Percentiles rank a stretch among this genome's conserved stretches.
Evolutionary conservation across 2,329 filamentous ascomycete genomes (phyloP).

Genomic region (Ceratocystis cubensis): DNA sequence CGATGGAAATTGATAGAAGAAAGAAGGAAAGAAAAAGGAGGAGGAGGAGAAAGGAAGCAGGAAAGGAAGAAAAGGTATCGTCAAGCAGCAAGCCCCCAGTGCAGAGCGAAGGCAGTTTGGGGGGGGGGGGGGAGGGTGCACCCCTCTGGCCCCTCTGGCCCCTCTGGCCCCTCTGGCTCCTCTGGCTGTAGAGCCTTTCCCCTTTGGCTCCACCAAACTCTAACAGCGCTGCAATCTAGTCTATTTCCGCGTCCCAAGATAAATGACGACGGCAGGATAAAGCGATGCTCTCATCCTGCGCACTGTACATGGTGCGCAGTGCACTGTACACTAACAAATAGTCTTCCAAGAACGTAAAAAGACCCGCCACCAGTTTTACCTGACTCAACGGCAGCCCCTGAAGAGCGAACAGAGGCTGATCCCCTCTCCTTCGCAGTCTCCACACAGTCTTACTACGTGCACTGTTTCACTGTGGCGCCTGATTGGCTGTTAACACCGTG

Average conservation of each 20-base stretch:
- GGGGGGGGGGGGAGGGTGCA: no score
- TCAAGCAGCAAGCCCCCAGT: neutral
- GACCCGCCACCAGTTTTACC: neutral
- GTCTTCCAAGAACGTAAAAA: neutral
- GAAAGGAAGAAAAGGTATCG: slow-evolving; percentile 13
- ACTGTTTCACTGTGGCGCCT: neutral
- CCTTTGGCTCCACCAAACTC: no score
- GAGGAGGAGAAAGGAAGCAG: neutral
- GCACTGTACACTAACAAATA: neutral
- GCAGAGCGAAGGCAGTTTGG: neutral
- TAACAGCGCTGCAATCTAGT: no score
- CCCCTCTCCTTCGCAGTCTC: neutral
- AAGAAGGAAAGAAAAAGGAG: slow-evolving; percentile 7
- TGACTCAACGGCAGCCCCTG: neutral
- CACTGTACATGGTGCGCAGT: slow-evolving; percentile 7
- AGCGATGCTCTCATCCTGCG: neutral
- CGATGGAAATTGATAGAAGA: slow-evolving; percentile 1
- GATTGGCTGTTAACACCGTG: neutral
- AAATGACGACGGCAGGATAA: slow-evolving; percentile 22
- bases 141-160: no score
- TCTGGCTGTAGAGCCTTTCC: no score
- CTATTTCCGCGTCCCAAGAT: slow-evolving; percentile 23
- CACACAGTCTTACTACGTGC: neutral
- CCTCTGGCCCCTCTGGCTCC: no score
- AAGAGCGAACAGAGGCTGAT: neutral